Evolutionary conservation across 495 filamentous ascomycete species (phyloP).

Genomic region (Trichocladium antarcticum): DNA sequence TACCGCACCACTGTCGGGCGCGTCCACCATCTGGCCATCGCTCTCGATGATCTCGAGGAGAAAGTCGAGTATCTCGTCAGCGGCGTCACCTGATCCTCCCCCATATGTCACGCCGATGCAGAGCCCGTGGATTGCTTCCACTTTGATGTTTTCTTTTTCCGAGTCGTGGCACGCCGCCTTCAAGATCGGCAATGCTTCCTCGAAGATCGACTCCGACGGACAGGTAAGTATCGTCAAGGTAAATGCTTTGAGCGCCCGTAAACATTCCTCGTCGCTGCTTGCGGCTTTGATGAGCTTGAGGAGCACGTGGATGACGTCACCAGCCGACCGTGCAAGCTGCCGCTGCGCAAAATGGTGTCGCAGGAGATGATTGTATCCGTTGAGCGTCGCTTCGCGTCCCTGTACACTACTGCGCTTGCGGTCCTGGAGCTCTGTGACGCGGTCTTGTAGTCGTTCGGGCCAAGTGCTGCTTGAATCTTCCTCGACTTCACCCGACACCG

Average conservation of each 20-base stretch:
- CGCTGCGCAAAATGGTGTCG: constrained; percentile 62
- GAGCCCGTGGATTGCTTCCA: constrained; percentile 65
- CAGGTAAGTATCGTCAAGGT: constrained; percentile 64
- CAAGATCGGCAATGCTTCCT: constrained; percentile 49
- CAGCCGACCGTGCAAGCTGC: constrained; percentile 48
- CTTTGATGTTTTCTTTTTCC: constrained; percentile 52
- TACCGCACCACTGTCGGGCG: constrained; percentile 60
- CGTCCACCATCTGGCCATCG: constrained; percentile 66
- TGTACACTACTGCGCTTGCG: constrained; percentile 71
- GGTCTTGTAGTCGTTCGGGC: constrained; percentile 55
- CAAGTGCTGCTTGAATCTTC: constrained; percentile 45
- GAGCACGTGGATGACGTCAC: constrained; percentile 61
- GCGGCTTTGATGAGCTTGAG: constrained; percentile 62
- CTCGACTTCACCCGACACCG: constrained; percentile 32
- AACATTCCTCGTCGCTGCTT: constrained; percentile 59
- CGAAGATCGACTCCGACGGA: constrained; percentile 59
- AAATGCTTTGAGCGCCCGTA: constrained; percentile 63
- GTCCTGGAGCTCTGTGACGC: constrained; percentile 73
- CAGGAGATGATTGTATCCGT: constrained; percentile 58
- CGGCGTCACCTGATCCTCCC: constrained; percentile 59
- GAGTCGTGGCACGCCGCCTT: constrained; percentile 64
- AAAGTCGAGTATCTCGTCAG: constrained; percentile 68
- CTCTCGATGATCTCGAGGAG: constrained; percentile 77
- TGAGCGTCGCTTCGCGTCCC: constrained; percentile 62
- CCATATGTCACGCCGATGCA: constrained; percentile 64